A percentile compares a stretch with the other conserved stretches of the same genome.
Conservation (phyloP, 768 basidiomycete genomes). For the Rhodosporidiobolus sp. region DNA sequence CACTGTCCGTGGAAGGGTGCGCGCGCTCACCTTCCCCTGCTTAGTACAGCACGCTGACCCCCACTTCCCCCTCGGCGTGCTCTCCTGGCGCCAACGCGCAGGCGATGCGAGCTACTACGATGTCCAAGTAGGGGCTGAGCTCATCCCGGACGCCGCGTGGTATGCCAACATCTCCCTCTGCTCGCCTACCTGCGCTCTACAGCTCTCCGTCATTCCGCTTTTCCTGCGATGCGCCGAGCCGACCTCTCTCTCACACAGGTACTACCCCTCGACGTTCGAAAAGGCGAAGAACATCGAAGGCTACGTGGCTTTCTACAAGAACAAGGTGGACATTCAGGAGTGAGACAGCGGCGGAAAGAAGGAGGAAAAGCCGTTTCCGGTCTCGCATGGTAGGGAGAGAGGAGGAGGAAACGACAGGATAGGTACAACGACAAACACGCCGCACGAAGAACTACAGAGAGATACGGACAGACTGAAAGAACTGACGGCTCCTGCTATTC, state of each 20-base stretch:
- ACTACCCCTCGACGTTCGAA: conserved; percentile 59
- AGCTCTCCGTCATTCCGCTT: neutral
- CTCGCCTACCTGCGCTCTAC: neutral
- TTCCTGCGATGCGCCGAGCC: neutral
- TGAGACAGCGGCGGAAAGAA: neutral
- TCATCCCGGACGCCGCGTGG: conserved; percentile 66
- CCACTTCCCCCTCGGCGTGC: neutral
- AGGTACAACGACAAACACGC: neutral
- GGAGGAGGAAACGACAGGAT: neutral
- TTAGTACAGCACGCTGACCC: neutral
- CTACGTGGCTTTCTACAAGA: conserved; percentile 77
- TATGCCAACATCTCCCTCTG: conserved; percentile 45
- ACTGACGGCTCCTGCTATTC: neutral
- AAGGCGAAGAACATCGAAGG: conserved; percentile 63
- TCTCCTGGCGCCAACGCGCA: neutral
- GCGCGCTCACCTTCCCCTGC: conserved; percentile 30
- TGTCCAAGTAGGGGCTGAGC: conserved; percentile 55
- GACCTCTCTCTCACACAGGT: too few relatives aligned
- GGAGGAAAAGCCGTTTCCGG: too few relatives aligned
- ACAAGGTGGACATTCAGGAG: conserved; percentile 44
- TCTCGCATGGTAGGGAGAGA: too few relatives aligned
- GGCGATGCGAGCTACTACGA: conserved; percentile 68
- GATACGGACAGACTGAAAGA: too few relatives aligned
- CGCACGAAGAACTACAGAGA: neutral
- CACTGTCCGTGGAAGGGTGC: conserved; percentile 71